A percentile compares a stretch with the other conserved stretches of the same genome.
Evolutionary conservation across 2,329 filamentous ascomycete genomes (phyloP).

Genomic region (Thelonectria discophora): DNA sequence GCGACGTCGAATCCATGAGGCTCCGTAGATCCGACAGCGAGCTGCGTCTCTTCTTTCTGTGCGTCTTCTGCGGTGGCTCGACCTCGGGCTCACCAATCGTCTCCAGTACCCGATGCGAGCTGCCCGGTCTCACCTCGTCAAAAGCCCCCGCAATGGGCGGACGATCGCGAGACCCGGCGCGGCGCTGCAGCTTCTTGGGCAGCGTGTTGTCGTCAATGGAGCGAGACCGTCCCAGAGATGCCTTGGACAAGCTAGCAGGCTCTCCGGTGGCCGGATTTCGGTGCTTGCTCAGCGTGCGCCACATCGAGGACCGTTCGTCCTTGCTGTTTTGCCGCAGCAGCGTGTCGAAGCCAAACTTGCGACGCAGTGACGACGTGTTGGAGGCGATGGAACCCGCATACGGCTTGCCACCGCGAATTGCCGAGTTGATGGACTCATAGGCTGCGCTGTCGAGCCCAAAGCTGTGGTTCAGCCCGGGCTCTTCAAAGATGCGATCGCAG

Average conservation of each 20-base stretch:
- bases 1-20: constrained; percentile 69
- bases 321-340: constrained; percentile 83
- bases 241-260: constrained; percentile 71
- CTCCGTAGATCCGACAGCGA: constrained; percentile 86
- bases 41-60: constrained; percentile 84
- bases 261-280: constrained; percentile 69
- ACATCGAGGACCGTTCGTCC: constrained; percentile 78
- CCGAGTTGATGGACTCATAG: constrained; percentile 68
- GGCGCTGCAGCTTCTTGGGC: constrained; percentile 48
- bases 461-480: constrained; percentile 56
- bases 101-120: constrained; percentile 65
- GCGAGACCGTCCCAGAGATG: constrained; percentile 72
- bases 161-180: constrained; percentile 67
- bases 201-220: constrained; percentile 76
- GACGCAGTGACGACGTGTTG: constrained; percentile 84
- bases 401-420: constrained; percentile 63
- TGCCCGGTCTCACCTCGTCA: constrained; percentile 66
- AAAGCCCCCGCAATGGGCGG: constrained; percentile 70
- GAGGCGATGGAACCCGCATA: constrained; percentile 81
- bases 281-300: constrained; percentile 89
- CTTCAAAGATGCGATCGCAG: constrained; percentile 86
- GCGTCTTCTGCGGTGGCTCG: constrained; percentile 52
- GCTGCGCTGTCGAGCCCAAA: constrained; percentile 51
- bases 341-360: constrained; percentile 82
- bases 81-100: constrained; percentile 67